phyloP scores from a whole-genome alignment of 495 filamentous ascomycete genomes.

The Xylaria scruposa region DNA sequence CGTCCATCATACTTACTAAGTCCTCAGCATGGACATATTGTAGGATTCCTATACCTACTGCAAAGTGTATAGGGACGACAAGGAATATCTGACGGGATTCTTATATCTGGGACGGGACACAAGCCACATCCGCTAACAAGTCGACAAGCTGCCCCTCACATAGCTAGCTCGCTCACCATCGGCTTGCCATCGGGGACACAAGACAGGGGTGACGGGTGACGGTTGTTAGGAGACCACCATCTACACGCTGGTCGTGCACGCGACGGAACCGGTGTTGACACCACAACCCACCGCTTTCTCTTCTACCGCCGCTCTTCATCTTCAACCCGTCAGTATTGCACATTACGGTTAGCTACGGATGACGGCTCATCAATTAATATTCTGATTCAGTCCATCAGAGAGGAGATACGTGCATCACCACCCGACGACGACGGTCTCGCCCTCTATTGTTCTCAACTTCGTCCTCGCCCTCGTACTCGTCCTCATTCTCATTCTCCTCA shows the following conservation, averaged over 20 bases:
- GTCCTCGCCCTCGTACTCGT: neutral
- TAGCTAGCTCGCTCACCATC: constrained; percentile 19
- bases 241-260: constrained; percentile 31
- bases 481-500: constrained; percentile 4
- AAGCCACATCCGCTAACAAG: constrained; percentile 13
- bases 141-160: constrained; percentile 24
- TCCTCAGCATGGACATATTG: constrained; percentile 4
- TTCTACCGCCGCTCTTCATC: neutral
- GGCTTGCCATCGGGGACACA: constrained; percentile 23
- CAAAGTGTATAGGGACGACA: neutral
- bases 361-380: neutral
- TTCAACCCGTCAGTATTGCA: neutral
- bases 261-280: constrained; percentile 27
- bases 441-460: neutral
- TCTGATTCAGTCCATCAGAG: neutral
- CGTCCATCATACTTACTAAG: neutral
- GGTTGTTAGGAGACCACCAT: constrained; percentile 7
- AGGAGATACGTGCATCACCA: neutral
- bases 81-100: neutral
- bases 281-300: constrained; percentile 19
- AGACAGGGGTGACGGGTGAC: constrained; percentile 16
- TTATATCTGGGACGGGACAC: constrained; percentile 12
- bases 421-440: constrained; percentile 14
- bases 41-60: neutral
- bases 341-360: constrained; percentile 1